phyloP scores from a whole-genome alignment of 495 filamentous ascomycete genomes.

The Annulohypoxylon moriforme region DNA sequence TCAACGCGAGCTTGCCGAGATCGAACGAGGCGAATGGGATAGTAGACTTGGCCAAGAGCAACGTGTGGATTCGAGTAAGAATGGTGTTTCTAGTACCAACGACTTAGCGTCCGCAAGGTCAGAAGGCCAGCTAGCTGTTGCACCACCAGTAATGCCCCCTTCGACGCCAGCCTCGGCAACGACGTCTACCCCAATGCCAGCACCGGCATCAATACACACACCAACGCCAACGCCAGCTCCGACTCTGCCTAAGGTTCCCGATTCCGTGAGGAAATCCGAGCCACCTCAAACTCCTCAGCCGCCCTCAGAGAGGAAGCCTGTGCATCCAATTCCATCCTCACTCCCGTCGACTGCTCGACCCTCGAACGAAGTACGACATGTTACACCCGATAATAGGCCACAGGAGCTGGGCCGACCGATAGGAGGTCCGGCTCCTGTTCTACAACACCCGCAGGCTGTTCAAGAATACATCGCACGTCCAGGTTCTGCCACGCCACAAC shows the following conservation, averaged over 20 bases:
- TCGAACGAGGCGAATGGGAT: constrained; percentile 65
- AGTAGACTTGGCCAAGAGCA: constrained; percentile 40
- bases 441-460: constrained; percentile 56
- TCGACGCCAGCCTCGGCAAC: constrained; percentile 32
- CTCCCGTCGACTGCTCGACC: constrained; percentile 26
- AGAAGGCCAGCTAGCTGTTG: constrained; percentile 27
- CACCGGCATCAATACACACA: constrained; percentile 56
- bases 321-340: constrained; percentile 23
- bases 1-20: constrained; percentile 72
- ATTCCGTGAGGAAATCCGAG: constrained; percentile 31
- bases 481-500: constrained; percentile 39
- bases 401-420: constrained; percentile 45
- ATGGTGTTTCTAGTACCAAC: constrained; percentile 30
- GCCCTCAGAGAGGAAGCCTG: constrained; percentile 21
- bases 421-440: constrained; percentile 47
- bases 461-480: constrained; percentile 45
- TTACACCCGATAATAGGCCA: constrained; percentile 38
- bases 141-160: constrained; percentile 36
- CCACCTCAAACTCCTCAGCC: constrained; percentile 32
- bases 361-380: constrained; percentile 39
- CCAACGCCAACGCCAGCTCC: constrained; percentile 53
- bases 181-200: constrained; percentile 55
- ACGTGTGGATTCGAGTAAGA: constrained; percentile 34
- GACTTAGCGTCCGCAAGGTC: constrained; percentile 27
- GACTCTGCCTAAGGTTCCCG: constrained; percentile 28